These are phyloP conservation scores for Friedmanniomyces endolithicus DNA, from an alignment of 495 filamentous ascomycete genomes.

Conservation along the genomic window DNA sequence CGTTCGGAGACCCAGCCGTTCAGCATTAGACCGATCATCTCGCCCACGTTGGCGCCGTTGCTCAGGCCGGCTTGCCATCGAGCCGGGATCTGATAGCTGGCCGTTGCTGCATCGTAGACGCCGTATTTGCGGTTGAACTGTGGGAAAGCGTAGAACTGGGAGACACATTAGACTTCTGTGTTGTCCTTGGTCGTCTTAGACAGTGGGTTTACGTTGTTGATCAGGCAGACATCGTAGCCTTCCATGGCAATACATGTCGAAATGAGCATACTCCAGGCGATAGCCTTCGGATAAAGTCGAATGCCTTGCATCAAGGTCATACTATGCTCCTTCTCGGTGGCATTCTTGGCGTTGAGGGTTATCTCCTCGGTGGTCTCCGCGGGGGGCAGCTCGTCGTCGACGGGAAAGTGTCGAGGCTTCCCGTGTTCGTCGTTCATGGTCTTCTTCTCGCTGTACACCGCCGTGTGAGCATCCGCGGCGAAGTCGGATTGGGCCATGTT, in stretches of 20 bases:
- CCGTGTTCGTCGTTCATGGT: neutral
- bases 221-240: conserved; percentile 48
- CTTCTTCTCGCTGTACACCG: neutral
- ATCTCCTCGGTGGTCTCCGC: conserved; percentile 3
- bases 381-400: conserved; percentile 2
- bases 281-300: conserved; percentile 45
- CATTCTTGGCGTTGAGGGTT: conserved; percentile 18
- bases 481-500: neutral
- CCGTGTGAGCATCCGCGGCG: neutral
- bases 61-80: conserved; percentile 67
- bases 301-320: conserved; percentile 28
- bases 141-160: conserved; percentile 23
- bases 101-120: conserved; percentile 32
- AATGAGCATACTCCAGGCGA: conserved; percentile 49
- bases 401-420: conserved; percentile 1
- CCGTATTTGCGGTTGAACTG: conserved; percentile 59
- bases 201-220: conserved; percentile 32
- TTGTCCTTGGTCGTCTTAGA: neutral
- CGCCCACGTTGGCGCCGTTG: conserved; percentile 51
- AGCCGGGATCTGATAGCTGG: conserved; percentile 52
- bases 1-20: conserved; percentile 66
- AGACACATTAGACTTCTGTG: neutral
- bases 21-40: conserved; percentile 64
- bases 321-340: conserved; percentile 27
- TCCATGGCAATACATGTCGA: conserved; percentile 55